Conservation (phyloP, 179 eudicot genomes). For the Spergularia azorica region DNA sequence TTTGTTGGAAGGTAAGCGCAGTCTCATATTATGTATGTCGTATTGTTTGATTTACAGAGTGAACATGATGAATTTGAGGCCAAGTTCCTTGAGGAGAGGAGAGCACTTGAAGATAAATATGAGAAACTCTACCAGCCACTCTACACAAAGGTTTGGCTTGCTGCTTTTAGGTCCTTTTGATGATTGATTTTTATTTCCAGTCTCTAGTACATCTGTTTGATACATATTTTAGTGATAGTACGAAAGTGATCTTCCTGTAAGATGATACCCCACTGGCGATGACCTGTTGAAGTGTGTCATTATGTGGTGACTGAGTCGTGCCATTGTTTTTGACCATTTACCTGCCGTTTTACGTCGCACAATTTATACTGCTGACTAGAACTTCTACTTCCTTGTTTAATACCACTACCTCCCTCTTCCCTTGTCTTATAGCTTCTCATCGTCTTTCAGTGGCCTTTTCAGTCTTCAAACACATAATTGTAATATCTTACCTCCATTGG, state of each 20-base stretch:
- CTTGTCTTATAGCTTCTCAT: too few species aligned
- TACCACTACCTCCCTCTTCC: too few species aligned
- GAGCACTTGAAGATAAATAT: conserved; percentile 65
- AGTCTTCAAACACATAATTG: neutral
- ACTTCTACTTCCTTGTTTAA: too few species aligned
- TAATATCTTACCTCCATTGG: too few species aligned
- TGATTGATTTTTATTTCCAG: too few species aligned
- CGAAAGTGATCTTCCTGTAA: too few species aligned
- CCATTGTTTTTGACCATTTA: neutral
- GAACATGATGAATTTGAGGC: conserved; percentile 70
- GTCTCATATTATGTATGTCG: neutral
- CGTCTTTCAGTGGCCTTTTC: neutral
- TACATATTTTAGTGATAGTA: neutral
- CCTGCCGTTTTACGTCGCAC: neutral
- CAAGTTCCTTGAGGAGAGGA: conserved; percentile 66
- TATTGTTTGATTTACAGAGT: conserved; percentile 31
- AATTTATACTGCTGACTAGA: too few species aligned
- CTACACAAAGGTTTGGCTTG: conserved; percentile 52
- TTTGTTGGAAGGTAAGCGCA: neutral
- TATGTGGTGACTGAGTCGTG: neutral
- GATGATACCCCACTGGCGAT: too few species aligned
- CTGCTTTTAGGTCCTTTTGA: neutral
- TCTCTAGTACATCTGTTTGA: neutral
- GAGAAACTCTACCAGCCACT: conserved; percentile 66
- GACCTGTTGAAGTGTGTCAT: neutral